Evolutionary conservation across 1,284 basidiomycete species (phyloP), one percentile per base, ranked within the genome.

Genomic region (Tilletiopsis washingtonensis): DNA sequence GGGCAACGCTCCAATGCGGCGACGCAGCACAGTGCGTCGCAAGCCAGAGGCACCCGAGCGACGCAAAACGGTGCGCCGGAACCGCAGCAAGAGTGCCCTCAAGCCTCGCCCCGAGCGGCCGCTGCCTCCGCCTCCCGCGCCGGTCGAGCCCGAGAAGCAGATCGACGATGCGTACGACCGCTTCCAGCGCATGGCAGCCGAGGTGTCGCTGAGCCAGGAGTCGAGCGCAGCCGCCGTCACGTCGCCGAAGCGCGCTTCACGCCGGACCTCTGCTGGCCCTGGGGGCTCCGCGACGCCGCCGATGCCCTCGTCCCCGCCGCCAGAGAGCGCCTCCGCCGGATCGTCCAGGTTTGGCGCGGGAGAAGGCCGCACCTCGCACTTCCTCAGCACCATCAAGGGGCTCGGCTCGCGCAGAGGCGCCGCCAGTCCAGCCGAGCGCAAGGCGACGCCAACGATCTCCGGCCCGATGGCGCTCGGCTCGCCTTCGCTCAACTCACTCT

Each of bases 131-230:
- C 37, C 38, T 12, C 36, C 41, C 6, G 39, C 27, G 40, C n/a
- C n/a, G n/a, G 45, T 24, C 26, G 53, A 40, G 39, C 62, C 77
- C 76, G 27, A 68, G 27, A 57, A 60, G 17, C 47, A 56, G 24
- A 76, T 86, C 47, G 84, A 91, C 63, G 91, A 96, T 73, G 91
- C 91, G 0, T 96, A 86, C 71, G 88, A 89, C 53, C 80, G 88
- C 17, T 94, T 75, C 78, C 82, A 40, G 88, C 84, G 70, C 56
- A 73, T 72, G 24, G 56, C 56, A 24, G 58, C 59, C 20, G 59
- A 61, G 42, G 61, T 63, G 2, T 23, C 21, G 12, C 17, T 34
- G 32, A 11, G 17, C 17, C 42, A 24, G n/a, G n/a, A n/a, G n/a
- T n/a, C n/a, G n/a, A 17, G 25, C 24, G 42, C 21, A 26, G 11